Conservation (phyloP, 2,329 filamentous ascomycete genomes). For the Coniosporium tulheliwenetii region DNA sequence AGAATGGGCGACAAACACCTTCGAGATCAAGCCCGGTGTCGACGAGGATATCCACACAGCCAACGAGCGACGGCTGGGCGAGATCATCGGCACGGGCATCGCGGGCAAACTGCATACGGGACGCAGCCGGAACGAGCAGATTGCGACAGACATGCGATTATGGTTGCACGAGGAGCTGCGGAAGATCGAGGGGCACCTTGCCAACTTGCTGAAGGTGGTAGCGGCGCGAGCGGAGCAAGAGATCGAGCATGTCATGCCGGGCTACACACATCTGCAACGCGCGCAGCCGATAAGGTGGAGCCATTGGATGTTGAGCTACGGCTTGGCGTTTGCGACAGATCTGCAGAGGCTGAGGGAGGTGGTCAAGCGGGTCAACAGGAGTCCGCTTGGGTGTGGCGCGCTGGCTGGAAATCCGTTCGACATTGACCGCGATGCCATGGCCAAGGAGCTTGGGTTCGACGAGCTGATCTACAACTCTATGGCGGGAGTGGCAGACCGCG, state of each 20-base stretch:
- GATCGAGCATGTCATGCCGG: slow-evolving; percentile 67
- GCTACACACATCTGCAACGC: slow-evolving; percentile 77
- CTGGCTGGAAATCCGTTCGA: slow-evolving; percentile 70
- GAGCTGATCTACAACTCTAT: slow-evolving; percentile 63
- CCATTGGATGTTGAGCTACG: slow-evolving; percentile 69
- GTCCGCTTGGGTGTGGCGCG: slow-evolving; percentile 59
- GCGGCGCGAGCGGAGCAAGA: slow-evolving; percentile 56
- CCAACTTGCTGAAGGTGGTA: slow-evolving; percentile 54
- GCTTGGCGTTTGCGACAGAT: slow-evolving; percentile 54
- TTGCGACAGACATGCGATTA: slow-evolving; percentile 78
- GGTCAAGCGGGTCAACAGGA: slow-evolving; percentile 55
- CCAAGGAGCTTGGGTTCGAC: slow-evolving; percentile 67
- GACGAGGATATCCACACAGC: slow-evolving; percentile 41
- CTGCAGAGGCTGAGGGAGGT: slow-evolving; percentile 63
- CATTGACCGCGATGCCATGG: slow-evolving; percentile 66
- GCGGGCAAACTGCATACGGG: slow-evolving; percentile 83
- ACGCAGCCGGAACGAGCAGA: slow-evolving; percentile 78
- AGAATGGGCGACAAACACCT: slow-evolving; percentile 30
- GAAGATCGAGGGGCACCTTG: slow-evolving; percentile 52
- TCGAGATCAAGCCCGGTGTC: slow-evolving; percentile 29
- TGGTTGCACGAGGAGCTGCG: slow-evolving; percentile 68
- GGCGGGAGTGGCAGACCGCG: slow-evolving; percentile 58
- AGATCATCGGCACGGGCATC: slow-evolving; percentile 73
- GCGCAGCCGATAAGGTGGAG: slow-evolving; percentile 69
- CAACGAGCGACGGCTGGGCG: slow-evolving; percentile 42